These are phyloP conservation scores for Euryodendron excelsum DNA, from an alignment of 148 eudicot species.

Conservation along the genomic window DNA sequence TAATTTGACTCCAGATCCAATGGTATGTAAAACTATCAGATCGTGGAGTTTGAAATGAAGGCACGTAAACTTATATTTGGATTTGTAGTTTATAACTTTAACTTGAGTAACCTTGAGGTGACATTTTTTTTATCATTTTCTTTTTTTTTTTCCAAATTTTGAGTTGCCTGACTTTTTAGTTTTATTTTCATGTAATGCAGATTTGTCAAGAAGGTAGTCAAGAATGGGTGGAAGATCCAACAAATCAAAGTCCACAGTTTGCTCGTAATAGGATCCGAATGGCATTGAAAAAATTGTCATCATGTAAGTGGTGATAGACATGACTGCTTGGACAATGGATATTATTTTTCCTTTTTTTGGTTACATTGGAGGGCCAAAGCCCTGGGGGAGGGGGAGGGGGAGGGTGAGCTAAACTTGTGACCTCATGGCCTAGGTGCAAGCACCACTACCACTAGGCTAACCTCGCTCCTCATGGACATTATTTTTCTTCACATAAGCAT, in stretches of 20 bases:
- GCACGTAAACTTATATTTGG: background rate
- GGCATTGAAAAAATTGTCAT: slow-evolving; percentile 41
- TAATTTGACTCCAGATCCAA: background rate
- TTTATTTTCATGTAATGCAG: slow-evolving; percentile 40
- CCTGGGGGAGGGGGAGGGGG: too few relatives aligned
- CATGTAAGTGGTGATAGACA: slow-evolving; percentile 37
- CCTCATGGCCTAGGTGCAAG: too few relatives aligned
- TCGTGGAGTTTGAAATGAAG: background rate
- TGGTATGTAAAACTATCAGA: background rate
- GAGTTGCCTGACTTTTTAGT: background rate
- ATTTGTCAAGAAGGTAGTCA: slow-evolving; percentile 63
- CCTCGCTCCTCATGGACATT: too few relatives aligned
- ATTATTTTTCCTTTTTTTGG: too few relatives aligned
- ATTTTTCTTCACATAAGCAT: background rate
- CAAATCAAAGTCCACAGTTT: slow-evolving; percentile 66
- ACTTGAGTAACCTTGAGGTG: background rate
- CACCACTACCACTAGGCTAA: too few relatives aligned
- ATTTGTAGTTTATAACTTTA: background rate
- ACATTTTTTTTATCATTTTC: background rate
- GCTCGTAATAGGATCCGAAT: slow-evolving; percentile 83
- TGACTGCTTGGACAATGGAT: slow-evolving; percentile 7
- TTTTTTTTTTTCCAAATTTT: background rate
- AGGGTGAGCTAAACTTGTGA: too few relatives aligned
- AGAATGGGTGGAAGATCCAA: slow-evolving; percentile 97
- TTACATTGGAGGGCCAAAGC: too few relatives aligned